These are phyloP conservation scores for Penicillium sp. DNA, from an alignment of 2,329 filamentous ascomycete species.

Conservation along the genomic window DNA sequence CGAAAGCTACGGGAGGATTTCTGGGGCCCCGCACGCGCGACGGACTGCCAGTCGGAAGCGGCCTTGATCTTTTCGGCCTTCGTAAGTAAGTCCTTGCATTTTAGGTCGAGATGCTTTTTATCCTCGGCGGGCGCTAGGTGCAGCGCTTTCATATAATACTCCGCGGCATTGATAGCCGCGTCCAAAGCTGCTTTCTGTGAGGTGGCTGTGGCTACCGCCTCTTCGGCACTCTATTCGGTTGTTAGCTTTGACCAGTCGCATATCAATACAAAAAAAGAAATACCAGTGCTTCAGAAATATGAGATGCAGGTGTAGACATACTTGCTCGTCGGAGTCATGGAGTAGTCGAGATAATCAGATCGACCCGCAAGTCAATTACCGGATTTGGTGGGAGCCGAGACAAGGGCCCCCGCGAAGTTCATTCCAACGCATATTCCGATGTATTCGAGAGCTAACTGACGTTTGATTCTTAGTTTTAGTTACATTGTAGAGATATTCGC, in stretches of 20 bases:
- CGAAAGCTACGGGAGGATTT: conserved; percentile 35
- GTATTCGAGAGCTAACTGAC: neutral
- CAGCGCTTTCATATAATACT: conserved; percentile 76
- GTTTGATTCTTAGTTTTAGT: too few relatives aligned
- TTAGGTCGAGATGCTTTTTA: conserved; percentile 62
- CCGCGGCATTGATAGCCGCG: conserved; percentile 71
- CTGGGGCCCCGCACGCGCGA: conserved; percentile 17
- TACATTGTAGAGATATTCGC: neutral
- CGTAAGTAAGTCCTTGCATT: conserved; percentile 66
- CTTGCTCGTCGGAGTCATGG: conserved; percentile 11
- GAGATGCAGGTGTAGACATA: conserved; percentile 31
- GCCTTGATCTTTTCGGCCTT: conserved; percentile 72
- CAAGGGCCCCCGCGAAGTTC: neutral
- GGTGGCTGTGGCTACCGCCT: conserved; percentile 48
- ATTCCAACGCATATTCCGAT: neutral
- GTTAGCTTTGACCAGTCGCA: conserved; percentile 22
- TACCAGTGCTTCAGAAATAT: conserved; percentile 35
- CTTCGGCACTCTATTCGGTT: conserved; percentile 51
- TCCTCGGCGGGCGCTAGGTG: conserved; percentile 59
- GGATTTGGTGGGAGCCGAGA: conserved; percentile 13
- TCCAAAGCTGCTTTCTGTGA: conserved; percentile 64
- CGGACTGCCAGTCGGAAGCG: conserved; percentile 31
- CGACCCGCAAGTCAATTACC: conserved; percentile 9
- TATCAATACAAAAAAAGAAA: neutral
- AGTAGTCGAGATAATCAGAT: conserved; percentile 11